A percentile compares a stretch with the other conserved stretches of the same genome.
phyloP scores from a whole-genome alignment of 2,329 filamentous ascomycete genomes.

The Fusarium floridanum region DNA sequence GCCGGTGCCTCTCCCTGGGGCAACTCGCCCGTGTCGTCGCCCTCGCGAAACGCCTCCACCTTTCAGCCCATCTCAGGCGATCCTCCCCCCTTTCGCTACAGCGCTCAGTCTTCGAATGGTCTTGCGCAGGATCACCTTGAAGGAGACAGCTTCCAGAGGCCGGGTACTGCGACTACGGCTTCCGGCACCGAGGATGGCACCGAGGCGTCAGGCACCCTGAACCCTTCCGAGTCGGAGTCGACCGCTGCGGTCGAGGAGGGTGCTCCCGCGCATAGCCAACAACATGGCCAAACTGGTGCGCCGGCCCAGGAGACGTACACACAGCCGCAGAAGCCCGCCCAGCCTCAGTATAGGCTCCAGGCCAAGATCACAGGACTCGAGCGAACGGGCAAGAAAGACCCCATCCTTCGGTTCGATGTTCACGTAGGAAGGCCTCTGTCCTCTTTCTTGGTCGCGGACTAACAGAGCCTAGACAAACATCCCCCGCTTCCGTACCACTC shows the following conservation, averaged over 20 bases:
- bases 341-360: slow-evolving; percentile 85
- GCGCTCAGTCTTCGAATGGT: slow-evolving; percentile 59
- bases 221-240: slow-evolving; percentile 36
- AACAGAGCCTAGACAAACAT: slow-evolving; percentile 83
- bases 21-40: slow-evolving; percentile 65
- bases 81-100: slow-evolving; percentile 60
- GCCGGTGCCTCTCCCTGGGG: slow-evolving; percentile 69
- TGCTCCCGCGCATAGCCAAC: slow-evolving; percentile 43
- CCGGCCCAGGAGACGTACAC: slow-evolving; percentile 60
- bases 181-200: slow-evolving; percentile 59
- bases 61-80: slow-evolving; percentile 59
- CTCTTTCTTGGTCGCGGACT: slow-evolving; percentile 26
- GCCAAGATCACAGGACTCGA: slow-evolving; percentile 96
- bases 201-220: slow-evolving; percentile 49
- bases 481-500: slow-evolving; percentile 96
- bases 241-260: slow-evolving; percentile 30
- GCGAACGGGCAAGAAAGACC: slow-evolving; percentile 94
- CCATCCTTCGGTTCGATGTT: slow-evolving; percentile 93
- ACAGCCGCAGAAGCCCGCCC: slow-evolving; percentile 70
- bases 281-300: slow-evolving; percentile 44
- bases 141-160: slow-evolving; percentile 58
- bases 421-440: slow-evolving; percentile 72
- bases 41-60: slow-evolving; percentile 59
- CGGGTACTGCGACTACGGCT: slow-evolving; percentile 61
- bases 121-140: slow-evolving; percentile 53